Evolutionary conservation across 257 asterid species (phyloP), one percentile per base, ranked within the genome.

Genomic region (Marsdenia floribunda): DNA sequence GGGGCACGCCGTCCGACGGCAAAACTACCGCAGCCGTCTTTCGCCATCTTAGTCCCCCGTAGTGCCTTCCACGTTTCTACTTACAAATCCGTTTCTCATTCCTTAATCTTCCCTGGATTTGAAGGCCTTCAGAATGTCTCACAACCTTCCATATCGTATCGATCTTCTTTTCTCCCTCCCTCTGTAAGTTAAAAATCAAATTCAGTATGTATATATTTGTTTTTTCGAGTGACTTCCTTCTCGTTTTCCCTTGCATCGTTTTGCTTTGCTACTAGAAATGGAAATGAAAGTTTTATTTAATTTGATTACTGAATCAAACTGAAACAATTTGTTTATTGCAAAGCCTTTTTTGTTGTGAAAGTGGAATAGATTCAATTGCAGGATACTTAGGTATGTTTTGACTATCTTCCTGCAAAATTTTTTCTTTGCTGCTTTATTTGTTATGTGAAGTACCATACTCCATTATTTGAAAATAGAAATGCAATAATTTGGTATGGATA

Each of bases 21-120:
- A 3, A 81, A 57, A 66, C 77, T 77, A 22, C 82, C 64, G 13
- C 38, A 42, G 0, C 42, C 77, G 79, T 38, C 74, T 21, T 59
- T 76, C 65, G 3, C 66, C 67, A 5, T n/a, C 73, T 4, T 74
- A 22, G 63, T 59, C 59, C 73, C 85, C 70, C 63, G 71, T 71
- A 89, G 85, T 72, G 66, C 77, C 68, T 75, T 88, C 50, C 85
- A 84, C 78, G 77, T 78, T 82, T 74, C 82, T 66, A 71, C 88
- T 33, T 81, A 79, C 73, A 79, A 50, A 33, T 80, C 85, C 69
- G 65, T 75, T 33, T 15, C 71, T 63, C 57, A 60, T 55, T 72
- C 86, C 71, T 7, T 68, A 29, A 53, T 76, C 78, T 77, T 79
- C 19, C 74, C 83, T 57, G 65, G 67, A 68, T 82, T 85, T 54